A percentile compares a stretch with the other conserved stretches of the same genome.
Conservation (phyloP, 2,329 filamentous ascomycete species). For the Paraconiothyrium brasiliense region DNA sequence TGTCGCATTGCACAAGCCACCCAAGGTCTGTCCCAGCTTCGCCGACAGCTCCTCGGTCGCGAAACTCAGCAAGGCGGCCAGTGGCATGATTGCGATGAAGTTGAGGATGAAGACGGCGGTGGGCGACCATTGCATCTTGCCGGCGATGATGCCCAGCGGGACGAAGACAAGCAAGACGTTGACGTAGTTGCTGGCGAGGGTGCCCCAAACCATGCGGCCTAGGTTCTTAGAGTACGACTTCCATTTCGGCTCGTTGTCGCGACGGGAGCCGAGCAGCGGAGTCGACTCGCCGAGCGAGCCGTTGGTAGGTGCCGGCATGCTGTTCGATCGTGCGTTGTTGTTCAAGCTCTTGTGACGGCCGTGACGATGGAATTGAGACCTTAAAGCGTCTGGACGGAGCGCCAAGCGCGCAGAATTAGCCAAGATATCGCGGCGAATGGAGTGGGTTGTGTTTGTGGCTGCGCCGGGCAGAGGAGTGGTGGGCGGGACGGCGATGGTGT, state of each 20-base stretch:
- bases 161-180: conserved; percentile 80
- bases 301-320: conserved; percentile 39
- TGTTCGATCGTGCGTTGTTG: conserved; percentile 17
- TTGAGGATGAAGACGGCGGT: conserved; percentile 78
- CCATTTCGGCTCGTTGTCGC: conserved; percentile 36
- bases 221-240: conserved; percentile 43
- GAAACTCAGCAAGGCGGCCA: conserved; percentile 77
- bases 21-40: conserved; percentile 76
- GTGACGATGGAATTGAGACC: conserved; percentile 41
- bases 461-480: conserved; percentile 27
- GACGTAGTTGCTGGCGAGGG: conserved; percentile 63
- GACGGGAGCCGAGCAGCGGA: conserved; percentile 38
- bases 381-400: conserved; percentile 43
- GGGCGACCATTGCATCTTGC: conserved; percentile 69
- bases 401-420: conserved; percentile 36
- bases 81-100: conserved; percentile 81
- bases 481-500: conserved; percentile 11
- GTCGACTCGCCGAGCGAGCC: conserved; percentile 41
- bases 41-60: conserved; percentile 80
- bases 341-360: conserved; percentile 35
- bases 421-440: conserved; percentile 23
- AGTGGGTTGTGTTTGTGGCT: conserved; percentile 23
- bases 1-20: conserved; percentile 78
- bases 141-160: conserved; percentile 75
- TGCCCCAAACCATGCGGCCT: conserved; percentile 52